phyloP scores from a whole-genome alignment of 192 early-diverging fungal species.

The Phycomyces blakesleeanus region DNA sequence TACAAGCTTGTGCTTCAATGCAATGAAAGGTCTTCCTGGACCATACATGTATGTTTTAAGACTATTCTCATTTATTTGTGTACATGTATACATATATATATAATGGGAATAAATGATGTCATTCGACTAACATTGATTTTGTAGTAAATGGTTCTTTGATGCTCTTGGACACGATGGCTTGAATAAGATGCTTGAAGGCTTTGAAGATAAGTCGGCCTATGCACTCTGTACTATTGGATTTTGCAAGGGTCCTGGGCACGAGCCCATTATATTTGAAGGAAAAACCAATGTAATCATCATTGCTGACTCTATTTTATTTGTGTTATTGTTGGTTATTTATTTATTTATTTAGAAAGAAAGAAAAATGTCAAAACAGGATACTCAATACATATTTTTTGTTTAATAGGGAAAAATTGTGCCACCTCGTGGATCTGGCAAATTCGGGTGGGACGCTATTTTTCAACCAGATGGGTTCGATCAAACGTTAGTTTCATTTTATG shows the following conservation, averaged over 20 bases:
- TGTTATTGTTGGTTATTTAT: no score
- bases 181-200: constrained; percentile 80
- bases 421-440: constrained; percentile 74
- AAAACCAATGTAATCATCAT: constrained; percentile 47
- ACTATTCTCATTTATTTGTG: no score
- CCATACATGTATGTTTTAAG: constrained; percentile 78
- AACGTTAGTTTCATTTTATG: constrained; percentile 40
- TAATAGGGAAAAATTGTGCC: constrained; percentile 78
- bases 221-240: constrained; percentile 93
- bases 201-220: constrained; percentile 83
- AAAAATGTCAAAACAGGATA: not conserved
- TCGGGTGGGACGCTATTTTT: constrained; percentile 98
- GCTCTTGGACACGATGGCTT: constrained; percentile 76
- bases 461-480: constrained; percentile 70
- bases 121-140: constrained; percentile 10
- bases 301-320: not conserved
- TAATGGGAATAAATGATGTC: not conserved
- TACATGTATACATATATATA: no score
- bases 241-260: constrained; percentile 72
- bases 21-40: constrained; percentile 88
- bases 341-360: no score
- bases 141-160: constrained; percentile 93
- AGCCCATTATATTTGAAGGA: constrained; percentile 88
- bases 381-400: not conserved
- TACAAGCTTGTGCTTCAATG: constrained; percentile 91